Base-by-base conservation (phyloP, 257 asterid genomes). In the Petrea volubilis region DNA sequence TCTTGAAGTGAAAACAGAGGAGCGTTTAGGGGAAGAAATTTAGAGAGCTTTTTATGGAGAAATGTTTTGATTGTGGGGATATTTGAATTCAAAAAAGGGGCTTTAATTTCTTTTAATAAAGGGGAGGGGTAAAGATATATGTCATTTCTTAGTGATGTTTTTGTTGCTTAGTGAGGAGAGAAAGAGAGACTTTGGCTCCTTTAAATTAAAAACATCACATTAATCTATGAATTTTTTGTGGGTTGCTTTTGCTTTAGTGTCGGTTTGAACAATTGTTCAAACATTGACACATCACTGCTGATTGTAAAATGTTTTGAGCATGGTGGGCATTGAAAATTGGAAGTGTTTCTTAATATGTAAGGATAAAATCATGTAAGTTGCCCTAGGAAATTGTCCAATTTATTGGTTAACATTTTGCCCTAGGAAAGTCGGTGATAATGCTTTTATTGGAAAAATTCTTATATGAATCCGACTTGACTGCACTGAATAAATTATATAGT, bases 71-170 rank as follows among this genome's bases (percentile, higher is more conserved):
- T n/a, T n/a, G n/a, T n/a, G n/a, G n/a, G n/a, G n/a, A n/a, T n/a
- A n/a, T n/a, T n/a, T n/a, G n/a, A n/a, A n/a, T n/a, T n/a, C n/a
- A n/a, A n/a, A n/a, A n/a, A n/a, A 63, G 55, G 63, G 70, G 74
- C 61, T 79, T 76, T n/a, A n/a, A n/a, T n/a, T 72, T 77, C 87
- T 87, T 89, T 89, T 83, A 72, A 83, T 87, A 89, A 89, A 90
- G 72, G 82, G 78, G n/a, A n/a, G n/a, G n/a, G n/a, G n/a, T n/a
- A n/a, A 78, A 87, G 88, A 40, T 9, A 40, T 9, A 81, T 83
- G 96, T 77, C 70, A 79, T 78, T 69, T 74, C 4, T 43, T 12
- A 67, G 53, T 1, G 77, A 67, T 62, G 76, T 58, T 31, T 8
- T 77, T 74, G 76, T 73, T 78, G 82, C 70, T 70, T 75, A 75